Base-by-base conservation (phyloP, 78 protist species). In the Dictyostelium citrinum region DNA sequence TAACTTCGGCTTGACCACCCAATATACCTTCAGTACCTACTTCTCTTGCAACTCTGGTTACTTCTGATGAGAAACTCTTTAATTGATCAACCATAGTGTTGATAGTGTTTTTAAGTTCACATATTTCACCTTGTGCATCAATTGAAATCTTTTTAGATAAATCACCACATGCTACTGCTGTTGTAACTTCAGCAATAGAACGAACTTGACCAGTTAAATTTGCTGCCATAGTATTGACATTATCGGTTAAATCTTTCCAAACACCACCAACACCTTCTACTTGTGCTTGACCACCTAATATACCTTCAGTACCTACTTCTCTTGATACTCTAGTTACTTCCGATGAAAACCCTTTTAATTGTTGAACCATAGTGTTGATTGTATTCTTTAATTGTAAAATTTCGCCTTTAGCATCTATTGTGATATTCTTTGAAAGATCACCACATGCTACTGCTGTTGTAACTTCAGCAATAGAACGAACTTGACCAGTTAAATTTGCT, bases 221-320 rank as follows among this genome's bases (percentile, higher is more conserved):
- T 3, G 93, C 93, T 24, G 93, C 86, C 90, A 88, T 88, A n/a
- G 84, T 88, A 33, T 88, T 88, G 37, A 88, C 93, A 39, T 88
- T 88, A 37, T 88, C 90, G 0, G 93, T 81, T 37, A 88, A n/a
- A 55, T 81, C 80, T 20, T 49, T 49, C 93, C 84, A 88, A 1
- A 78, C 78, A 39, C 93, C 93, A 46, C 49, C 76, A 11, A 81
- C 90, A 37, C 78, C 93, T 27, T 37, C 49, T 6, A 78, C 74
- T 31, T 78, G 61, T 3, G 93, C 93, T 88, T 88, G 93, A 51
- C 93, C 93, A 33, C 93, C 93, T 20, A 88, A 31, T 22, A 35
- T 88, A 88, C 93, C 93, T 45, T 88, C 67, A 14, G 93, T 88
- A 41, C 93, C 93, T 58, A 90, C 93, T 51, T 88, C 93, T 61